phyloP scores from a whole-genome alignment of 129 eudicot genomes.

The Lactuca saligna region DNA sequence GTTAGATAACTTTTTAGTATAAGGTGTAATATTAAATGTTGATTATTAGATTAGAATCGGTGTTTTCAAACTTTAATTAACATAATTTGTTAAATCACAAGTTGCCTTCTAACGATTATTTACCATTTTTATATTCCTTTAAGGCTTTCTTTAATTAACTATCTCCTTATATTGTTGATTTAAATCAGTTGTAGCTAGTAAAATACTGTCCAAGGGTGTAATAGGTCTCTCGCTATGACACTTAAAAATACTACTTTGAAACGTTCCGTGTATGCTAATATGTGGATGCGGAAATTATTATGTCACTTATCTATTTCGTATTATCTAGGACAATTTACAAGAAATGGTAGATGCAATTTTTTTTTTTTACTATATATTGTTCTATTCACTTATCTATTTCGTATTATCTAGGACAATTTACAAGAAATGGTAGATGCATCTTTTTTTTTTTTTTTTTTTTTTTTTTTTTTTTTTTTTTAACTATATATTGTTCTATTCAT shows the following conservation, averaged over 20 bases:
- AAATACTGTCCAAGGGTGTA: neutral
- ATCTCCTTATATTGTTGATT: neutral
- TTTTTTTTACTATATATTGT: too few relatives aligned
- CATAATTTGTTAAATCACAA: conserved; percentile 7
- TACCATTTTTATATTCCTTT: neutral
- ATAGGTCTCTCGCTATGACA: neutral
- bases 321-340: too few relatives aligned
- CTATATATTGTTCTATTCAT: too few relatives aligned
- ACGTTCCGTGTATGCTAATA: neutral
- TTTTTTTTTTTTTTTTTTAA: too few relatives aligned
- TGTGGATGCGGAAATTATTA: neutral
- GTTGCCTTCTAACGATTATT: neutral
- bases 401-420: too few relatives aligned
- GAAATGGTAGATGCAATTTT: too few relatives aligned
- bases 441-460: too few relatives aligned
- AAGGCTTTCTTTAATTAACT: neutral
- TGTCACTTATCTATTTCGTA: neutral
- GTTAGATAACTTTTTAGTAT: too few relatives aligned
- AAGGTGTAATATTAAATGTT: neutral
- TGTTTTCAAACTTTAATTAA: neutral
- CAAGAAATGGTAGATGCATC: too few relatives aligned
- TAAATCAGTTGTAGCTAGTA: neutral
- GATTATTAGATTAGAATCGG: neutral
- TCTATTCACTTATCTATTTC: neutral
- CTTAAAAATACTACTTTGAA: neutral